Percentiles rank a stretch among this genome's conserved stretches.
These are phyloP conservation scores for Chrysoporthe cubensis DNA, from an alignment of 2,329 filamentous ascomycete species.

Conservation along the genomic window DNA sequence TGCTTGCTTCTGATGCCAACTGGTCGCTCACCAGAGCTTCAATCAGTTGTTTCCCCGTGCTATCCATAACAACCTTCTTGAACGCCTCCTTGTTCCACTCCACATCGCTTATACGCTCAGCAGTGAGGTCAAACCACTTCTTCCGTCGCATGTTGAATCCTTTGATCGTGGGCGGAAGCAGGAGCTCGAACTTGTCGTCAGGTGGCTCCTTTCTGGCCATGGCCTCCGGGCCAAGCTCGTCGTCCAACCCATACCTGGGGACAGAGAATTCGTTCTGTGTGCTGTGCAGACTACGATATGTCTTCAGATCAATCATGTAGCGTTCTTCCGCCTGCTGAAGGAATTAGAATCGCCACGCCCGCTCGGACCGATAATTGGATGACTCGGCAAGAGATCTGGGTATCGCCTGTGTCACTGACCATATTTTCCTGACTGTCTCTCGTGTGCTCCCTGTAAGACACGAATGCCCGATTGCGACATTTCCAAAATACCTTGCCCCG, in stretches of 20 bases:
- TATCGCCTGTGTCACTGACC: too few relatives aligned
- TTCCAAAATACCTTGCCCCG: too few relatives aligned
- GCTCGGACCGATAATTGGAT: too few relatives aligned
- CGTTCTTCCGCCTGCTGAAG: too few relatives aligned
- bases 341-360: too few relatives aligned
- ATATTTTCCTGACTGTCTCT: too few relatives aligned
- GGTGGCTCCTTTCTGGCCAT: constrained; percentile 5
- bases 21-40: not conserved
- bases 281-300: constrained; percentile 1
- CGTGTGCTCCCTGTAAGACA: too few relatives aligned
- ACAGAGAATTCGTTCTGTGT: not conserved
- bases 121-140: constrained; percentile 12
- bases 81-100: constrained; percentile 33
- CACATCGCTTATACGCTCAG: constrained; percentile 30
- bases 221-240: not conserved
- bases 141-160: not conserved
- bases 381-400: too few relatives aligned
- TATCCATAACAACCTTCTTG: constrained; percentile 36
- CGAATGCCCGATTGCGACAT: too few relatives aligned
- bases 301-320: constrained; percentile 9
- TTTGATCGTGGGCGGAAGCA: constrained; percentile 7
- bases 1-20: too few relatives aligned
- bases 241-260: not conserved
- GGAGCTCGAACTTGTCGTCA: not conserved
- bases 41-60: constrained; percentile 40